phyloP scores from a whole-genome alignment of 2,329 filamentous ascomycete genomes.

The Leptodontidium sp. region DNA sequence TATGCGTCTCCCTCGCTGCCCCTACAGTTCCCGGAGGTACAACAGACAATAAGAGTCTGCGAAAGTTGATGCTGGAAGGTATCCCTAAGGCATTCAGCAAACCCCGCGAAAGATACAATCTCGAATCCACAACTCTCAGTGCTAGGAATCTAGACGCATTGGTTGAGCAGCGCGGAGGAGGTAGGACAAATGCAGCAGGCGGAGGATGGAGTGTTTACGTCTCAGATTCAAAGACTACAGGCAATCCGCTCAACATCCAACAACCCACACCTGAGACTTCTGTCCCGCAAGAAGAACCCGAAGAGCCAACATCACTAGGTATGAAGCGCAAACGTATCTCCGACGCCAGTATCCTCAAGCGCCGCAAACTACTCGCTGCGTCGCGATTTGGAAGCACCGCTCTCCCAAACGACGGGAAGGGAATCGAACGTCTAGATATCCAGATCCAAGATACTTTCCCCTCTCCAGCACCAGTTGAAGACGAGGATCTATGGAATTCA shows the following conservation, averaged over 20 bases:
- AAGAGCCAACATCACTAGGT: slow-evolving; percentile 32
- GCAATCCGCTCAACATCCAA: slow-evolving; percentile 60
- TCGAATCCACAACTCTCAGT: slow-evolving; percentile 72
- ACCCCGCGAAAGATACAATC: slow-evolving; percentile 74
- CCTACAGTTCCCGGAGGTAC: slow-evolving; percentile 40
- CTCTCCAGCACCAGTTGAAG: slow-evolving; percentile 23
- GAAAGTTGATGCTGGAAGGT: slow-evolving; percentile 76
- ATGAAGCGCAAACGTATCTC: slow-evolving; percentile 44
- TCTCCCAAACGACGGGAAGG: slow-evolving; percentile 62
- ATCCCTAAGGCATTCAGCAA: slow-evolving; percentile 84
- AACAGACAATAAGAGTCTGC: slow-evolving; percentile 67
- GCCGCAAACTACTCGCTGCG: slow-evolving; percentile 66
- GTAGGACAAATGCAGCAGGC: slow-evolving; percentile 73
- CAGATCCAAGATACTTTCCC: slow-evolving; percentile 66
- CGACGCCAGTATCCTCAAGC: slow-evolving; percentile 58
- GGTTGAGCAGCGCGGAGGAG: slow-evolving; percentile 72
- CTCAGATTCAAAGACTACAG: slow-evolving; percentile 54
- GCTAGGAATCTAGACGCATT: slow-evolving; percentile 77
- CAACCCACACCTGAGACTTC: slow-evolving; percentile 49
- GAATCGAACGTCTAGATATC: slow-evolving; percentile 68
- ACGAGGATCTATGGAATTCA: slow-evolving; percentile 36
- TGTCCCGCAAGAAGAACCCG: slow-evolving; percentile 50
- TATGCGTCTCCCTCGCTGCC: slow-evolving; percentile 71
- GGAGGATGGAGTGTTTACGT: slow-evolving; percentile 85
- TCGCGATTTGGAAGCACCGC: slow-evolving; percentile 75